Conservation (phyloP, 2,329 filamentous ascomycete species). For the Neoscytalidium dimidiatum region DNA sequence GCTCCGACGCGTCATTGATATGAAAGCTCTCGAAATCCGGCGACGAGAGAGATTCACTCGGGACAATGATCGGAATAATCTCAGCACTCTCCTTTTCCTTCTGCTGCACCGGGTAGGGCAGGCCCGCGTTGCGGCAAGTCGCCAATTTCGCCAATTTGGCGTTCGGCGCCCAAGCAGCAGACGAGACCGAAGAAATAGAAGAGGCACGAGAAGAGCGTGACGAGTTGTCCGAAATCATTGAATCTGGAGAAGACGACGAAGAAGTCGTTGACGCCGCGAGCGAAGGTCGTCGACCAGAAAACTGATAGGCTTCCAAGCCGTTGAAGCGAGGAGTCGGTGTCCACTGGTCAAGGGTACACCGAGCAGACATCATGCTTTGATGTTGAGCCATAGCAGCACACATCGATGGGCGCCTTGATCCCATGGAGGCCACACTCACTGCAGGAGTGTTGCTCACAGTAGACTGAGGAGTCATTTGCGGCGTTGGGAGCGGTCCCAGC, state of each 20-base stretch:
- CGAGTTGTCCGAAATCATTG: slow-evolving; percentile 63
- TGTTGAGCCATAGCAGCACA: slow-evolving; percentile 60
- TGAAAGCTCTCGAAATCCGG: slow-evolving; percentile 52
- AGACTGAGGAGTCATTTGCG: slow-evolving; percentile 61
- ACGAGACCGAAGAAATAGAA: slow-evolving; percentile 56
- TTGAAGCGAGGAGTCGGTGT: slow-evolving; percentile 40
- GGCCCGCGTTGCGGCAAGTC: slow-evolving; percentile 53
- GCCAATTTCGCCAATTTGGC: slow-evolving; percentile 52
- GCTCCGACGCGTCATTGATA: slow-evolving; percentile 43
- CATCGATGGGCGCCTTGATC: slow-evolving; percentile 58
- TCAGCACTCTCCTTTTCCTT: slow-evolving; percentile 41
- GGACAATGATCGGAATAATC: slow-evolving; percentile 24
- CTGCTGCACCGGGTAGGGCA: slow-evolving; percentile 41
- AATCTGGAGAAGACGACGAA: slow-evolving; percentile 61
- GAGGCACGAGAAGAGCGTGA: slow-evolving; percentile 55
- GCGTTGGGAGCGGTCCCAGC: slow-evolving; percentile 61
- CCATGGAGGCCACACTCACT: slow-evolving; percentile 55
- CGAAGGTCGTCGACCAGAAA: slow-evolving; percentile 47
- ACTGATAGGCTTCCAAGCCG: slow-evolving; percentile 49
- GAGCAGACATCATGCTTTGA: slow-evolving; percentile 56
- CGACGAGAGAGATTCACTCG: slow-evolving; percentile 40
- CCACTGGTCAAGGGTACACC: slow-evolving; percentile 56
- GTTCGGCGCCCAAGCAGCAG: slow-evolving; percentile 54
- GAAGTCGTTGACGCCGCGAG: slow-evolving; percentile 54
- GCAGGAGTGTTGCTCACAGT: slow-evolving; percentile 60